Evolutionary conservation across 306 rosid species (phyloP), one percentile per base, ranked within the genome.

Genomic region (Acacia acuminata): DNA sequence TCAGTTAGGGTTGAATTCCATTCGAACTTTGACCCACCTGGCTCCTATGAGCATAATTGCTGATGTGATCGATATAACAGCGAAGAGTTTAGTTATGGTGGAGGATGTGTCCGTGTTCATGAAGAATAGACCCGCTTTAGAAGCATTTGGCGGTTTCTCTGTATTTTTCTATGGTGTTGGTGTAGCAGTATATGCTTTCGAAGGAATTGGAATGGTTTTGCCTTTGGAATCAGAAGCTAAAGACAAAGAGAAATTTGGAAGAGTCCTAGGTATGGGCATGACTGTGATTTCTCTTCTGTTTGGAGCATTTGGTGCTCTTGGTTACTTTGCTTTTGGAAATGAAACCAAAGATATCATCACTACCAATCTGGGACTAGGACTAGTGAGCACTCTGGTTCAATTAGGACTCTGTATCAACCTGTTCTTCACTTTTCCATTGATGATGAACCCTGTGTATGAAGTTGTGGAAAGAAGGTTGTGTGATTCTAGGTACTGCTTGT

Each of bases 401-500:
- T 44, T 93, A 17, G 93, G 97, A 0, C 90, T 91, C 24, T 90
- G 91, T 22, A 56, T 92, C 1, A 92, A 92, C 78, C 67, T 92
- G 82, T 92, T 92, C 76, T 84, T 90, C 81, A 90, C 92, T 40
- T 71, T 92, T 55, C 94, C 97, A 1, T 45, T 92, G 82, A 92
- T 92, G 97, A 92, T 92, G 97, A 88, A 90, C 79, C 97, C 97
- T 24, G 94, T 92, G n/a, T 87, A 84, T 76, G 97, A 92, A 81
- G 90, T 92, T 5, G 76, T 88, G 70, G 94, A 92, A 86, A 85
- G 97, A 75, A 60, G 97, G 82, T 84, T 89, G 44, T 88, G 88
- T 20, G 85, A 72, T 17, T 86, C 86, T 2, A 87, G 88, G 81
- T 90, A 90, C 56, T 84, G 89, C 74, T 17, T 93, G 77, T 93